Evolutionary conservation across 352 stramenopile species (phyloP), one percentile per base, ranked within the genome.

Genomic region (Phytophthora pseudosyringae): DNA sequence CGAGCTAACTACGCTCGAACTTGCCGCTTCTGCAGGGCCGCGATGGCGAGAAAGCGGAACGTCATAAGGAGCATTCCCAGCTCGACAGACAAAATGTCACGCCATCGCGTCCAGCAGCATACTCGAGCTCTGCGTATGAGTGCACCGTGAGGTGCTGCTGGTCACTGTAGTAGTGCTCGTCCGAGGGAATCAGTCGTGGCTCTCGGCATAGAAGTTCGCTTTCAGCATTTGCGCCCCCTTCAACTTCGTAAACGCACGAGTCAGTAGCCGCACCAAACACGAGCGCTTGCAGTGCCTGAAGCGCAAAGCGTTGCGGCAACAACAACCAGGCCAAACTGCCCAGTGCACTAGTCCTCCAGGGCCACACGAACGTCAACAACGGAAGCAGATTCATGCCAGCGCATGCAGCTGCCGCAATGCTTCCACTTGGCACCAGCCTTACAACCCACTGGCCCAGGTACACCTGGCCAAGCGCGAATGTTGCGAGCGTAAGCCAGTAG

Each of bases 381-480:
- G 69, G 55, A 21, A 76, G 43, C n/a, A 73, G 18, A 61, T 76
- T 76, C 44, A 67, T 29, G 4, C 47, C 59, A 45, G 33, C 50
- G 8, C 41, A 39, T 36, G 38, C 38, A 45, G 45, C 53, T 35
- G 64, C 59, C 18, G 64, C 58, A 56, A 59, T 29, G 13, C 32
- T 33, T 50, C 12, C 53, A 47, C 41, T 60, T 41, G 46, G 31
- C 7, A 39, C 21, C 32, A 67, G 25, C 18, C 57, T 41, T 26
- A 65, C 68, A 44, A 72, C 58, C 63, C 68, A 72, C n/a, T 76
- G 58, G 11, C 40, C 48, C n/a, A 71, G 36, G 25, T 72, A 76
- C 18, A 60, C 12, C 29, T 76, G 52, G 5, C 57, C 50, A 39
- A 72, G 53, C 39, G 45, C 57, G 31, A 76, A 69, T 8, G 49